Base-by-base conservation (phyloP, 164 flowering plant genomes). In the Hamamelis virginiana region DNA sequence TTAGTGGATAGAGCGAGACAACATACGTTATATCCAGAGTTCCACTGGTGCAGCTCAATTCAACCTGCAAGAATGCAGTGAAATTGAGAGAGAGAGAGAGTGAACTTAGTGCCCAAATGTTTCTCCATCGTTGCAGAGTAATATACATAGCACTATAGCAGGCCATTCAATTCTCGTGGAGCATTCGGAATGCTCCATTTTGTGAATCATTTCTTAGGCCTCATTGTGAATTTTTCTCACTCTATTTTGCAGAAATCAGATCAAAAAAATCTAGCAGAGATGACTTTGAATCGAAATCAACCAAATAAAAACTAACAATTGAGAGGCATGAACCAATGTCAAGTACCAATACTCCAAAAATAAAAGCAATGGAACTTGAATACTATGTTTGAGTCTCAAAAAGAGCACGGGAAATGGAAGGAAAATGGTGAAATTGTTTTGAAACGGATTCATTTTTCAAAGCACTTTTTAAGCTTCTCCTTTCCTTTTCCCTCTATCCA, bases 41-140 rank as follows among this genome's bases (percentile, higher is more conserved):
- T 66, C 86, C 94, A 66, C 80, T 77, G 6, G 63, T 85, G 82
- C 96, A 82, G 78, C 87, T 75, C 81, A 91, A 67, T 73, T 94
- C 97, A 56, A 91, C 94, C 97, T 91, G 82, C 61, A 72, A 58
- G 33, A 63, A 27, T n/a, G 33, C 15, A 60, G 15, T 8, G 46
- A 43, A 58, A 28, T 1, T 13, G 52, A 1, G 62, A 9, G 27
- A 23, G n/a, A n/a, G n/a, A n/a, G n/a, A n/a, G n/a, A n/a, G n/a
- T n/a, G n/a, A n/a, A n/a, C n/a, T n/a, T n/a, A n/a, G n/a, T n/a
- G n/a, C n/a, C n/a, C n/a, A 48, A 8, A 21, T 15, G 5, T 48
- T n/a, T 27, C 11, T 19, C 21, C 64, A 28, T 14, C 16, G 5
- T 50, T 50, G 13, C n/a, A n/a, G 53, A 47, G 51, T 47, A 47